phyloP scores from a whole-genome alignment of 1,284 basidiomycete species.

The Apiotrichum veenhuisii region DNA sequence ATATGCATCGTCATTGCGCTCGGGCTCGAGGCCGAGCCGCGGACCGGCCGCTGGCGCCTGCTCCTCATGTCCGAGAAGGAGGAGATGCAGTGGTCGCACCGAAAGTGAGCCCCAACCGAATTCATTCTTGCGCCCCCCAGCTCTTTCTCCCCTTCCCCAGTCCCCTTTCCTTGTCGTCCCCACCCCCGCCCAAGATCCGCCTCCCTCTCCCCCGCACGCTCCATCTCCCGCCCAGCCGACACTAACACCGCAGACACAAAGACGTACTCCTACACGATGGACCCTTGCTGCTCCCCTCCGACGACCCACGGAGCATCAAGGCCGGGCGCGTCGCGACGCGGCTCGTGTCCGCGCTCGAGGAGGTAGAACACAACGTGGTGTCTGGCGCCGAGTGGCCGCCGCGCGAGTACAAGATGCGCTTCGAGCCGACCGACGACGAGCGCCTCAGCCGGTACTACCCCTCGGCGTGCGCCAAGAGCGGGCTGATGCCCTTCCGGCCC shows the following conservation, averaged over 20 bases:
- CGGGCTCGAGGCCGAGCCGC: conserved; percentile 53
- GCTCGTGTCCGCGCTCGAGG: conserved; percentile 48
- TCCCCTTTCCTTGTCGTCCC: too few relatives aligned
- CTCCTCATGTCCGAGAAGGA: conserved; percentile 55
- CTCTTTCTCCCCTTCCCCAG: too few relatives aligned
- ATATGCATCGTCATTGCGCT: conserved; percentile 54
- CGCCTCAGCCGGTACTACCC: conserved; percentile 31
- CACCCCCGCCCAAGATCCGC: too few relatives aligned
- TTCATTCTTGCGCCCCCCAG: too few relatives aligned
- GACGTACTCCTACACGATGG: conserved; percentile 51
- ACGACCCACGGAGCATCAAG: conserved; percentile 46
- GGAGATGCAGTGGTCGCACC: conserved; percentile 53
- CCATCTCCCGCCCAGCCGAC: not conserved
- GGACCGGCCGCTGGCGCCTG: conserved; percentile 54
- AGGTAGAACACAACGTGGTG: conserved; percentile 47
- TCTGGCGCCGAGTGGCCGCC: conserved; percentile 50
- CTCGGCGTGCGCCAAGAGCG: conserved; percentile 45
- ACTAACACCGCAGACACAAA: conserved; percentile 39
- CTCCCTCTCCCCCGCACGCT: too few relatives aligned
- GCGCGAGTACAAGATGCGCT: conserved; percentile 30
- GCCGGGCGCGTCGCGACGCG: conserved; percentile 46
- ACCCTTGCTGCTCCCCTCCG: conserved; percentile 45
- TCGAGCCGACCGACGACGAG: conserved; percentile 26
- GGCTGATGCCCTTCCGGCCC: conserved; percentile 47
- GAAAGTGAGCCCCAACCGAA: conserved; percentile 49